Evolutionary conservation across 257 asterid species (phyloP), one percentile per base, ranked within the genome.

Genomic region (Schizonepeta tenuifolia): DNA sequence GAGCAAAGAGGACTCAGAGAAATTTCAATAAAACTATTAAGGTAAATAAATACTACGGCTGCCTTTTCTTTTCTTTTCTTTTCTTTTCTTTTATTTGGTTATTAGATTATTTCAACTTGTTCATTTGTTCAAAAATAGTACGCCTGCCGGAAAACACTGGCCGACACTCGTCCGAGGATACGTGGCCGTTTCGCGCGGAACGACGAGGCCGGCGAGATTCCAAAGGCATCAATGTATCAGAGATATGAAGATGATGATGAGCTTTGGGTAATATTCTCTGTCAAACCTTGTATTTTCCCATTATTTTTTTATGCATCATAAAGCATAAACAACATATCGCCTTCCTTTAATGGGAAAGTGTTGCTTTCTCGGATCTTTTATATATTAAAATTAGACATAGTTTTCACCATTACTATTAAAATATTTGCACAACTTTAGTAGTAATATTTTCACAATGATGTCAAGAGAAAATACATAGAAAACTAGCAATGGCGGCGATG

Each of bases 161-260:
- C 97, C 36, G 98, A 90, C 85, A 90, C 78, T 14, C 80, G 98
- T 26, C 88, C 90, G 2, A 83, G 98, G 69, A 83, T 93, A 72
- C 96, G 98, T 49, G 98, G 98, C 73, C 83, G 98, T 36, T 93
- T 93, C 69, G 97, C 94, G 1, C 84, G 93, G 5, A 89, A 89
- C 31, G 96, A 89, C 47, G 98, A 90, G 65, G 82, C 89, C 65
- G 88, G 76, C 36, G 96, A 88, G 79, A 85, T 83, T 76, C 92
- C 89, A 4, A 87, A 86, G 78, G 81, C 90, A 61, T 78, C 94
- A 36, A 77, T 73, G 76, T 88, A 56, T 60, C 79, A 84, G 41
- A 73, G 81, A 82, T 89, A 57, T 75, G 91, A 83, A 78, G 92
- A 86, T 21, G 89, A 88, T 65, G 89, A 89, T 78, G 89, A 87